phyloP scores from a whole-genome alignment of 2,329 filamentous ascomycete genomes.

The Ophiostoma novo-ulmi region DNA sequence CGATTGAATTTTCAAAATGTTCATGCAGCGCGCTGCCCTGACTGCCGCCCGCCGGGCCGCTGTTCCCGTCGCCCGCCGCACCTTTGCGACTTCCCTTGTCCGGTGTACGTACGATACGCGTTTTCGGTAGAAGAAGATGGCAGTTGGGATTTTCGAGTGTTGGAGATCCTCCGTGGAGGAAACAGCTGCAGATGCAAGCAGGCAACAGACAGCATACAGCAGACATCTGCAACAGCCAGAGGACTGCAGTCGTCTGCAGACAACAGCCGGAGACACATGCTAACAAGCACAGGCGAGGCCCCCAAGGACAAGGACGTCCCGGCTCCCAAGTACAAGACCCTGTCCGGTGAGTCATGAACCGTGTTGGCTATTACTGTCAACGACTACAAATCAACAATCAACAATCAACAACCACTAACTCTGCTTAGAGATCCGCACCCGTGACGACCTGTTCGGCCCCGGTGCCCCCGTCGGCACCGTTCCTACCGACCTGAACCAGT shows the following conservation, averaged over 20 bases:
- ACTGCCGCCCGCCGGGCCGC: constrained; percentile 57
- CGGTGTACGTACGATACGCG: constrained; percentile 47
- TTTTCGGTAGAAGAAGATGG: not conserved
- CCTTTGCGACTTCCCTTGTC: constrained; percentile 55
- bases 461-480: constrained; percentile 78
- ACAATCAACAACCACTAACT: not conserved
- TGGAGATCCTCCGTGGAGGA: not conserved
- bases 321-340: constrained; percentile 37
- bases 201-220: not conserved
- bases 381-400: not conserved
- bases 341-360: constrained; percentile 41
- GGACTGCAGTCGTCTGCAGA: not conserved
- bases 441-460: constrained; percentile 77
- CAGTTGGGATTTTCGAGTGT: not conserved
- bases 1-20: constrained; percentile 41
- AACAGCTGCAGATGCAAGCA: not conserved
- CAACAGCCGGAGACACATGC: constrained; percentile 15
- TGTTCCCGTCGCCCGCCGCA: constrained; percentile 52
- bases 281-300: constrained; percentile 36
- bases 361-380: too few relatives aligned
- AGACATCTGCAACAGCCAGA: not conserved
- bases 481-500: constrained; percentile 89
- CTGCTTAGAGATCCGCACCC: constrained; percentile 67
- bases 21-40: constrained; percentile 59
- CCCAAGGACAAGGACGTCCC: constrained; percentile 17